Percentiles rank a stretch among this genome's conserved stretches.
Evolutionary conservation across 148 eudicot species (phyloP).

Genomic region (Camellia sinensis): DNA sequence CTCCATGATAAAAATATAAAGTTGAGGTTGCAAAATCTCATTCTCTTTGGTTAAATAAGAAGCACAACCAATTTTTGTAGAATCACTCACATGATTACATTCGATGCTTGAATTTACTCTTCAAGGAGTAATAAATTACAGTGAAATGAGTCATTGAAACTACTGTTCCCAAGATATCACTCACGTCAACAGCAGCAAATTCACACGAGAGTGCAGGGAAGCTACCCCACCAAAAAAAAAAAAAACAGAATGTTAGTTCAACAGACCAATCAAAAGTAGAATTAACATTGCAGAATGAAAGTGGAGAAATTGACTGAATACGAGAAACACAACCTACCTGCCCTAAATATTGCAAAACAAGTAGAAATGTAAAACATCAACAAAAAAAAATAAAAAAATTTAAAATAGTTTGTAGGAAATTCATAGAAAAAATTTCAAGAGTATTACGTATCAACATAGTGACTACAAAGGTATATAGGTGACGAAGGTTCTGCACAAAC

Average conservation of each 20-base stretch:
- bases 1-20: not conserved
- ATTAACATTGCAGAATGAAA: not conserved
- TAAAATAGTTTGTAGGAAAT: not conserved
- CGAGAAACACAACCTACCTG: not conserved
- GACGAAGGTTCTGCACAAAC: not conserved
- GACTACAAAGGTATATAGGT: not conserved
- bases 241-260: constrained; percentile 14
- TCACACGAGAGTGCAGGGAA: constrained; percentile 95
- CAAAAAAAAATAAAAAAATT: not conserved
- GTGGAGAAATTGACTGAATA: not conserved
- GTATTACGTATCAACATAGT: not conserved
- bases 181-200: constrained; percentile 97
- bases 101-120: not conserved
- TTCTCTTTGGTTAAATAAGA: not conserved
- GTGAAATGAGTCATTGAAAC: constrained; percentile 29
- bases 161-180: constrained; percentile 97
- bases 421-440: not conserved
- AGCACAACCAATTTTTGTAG: not conserved
- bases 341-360: not conserved
- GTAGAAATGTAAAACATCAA: not conserved
- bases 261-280: not conserved
- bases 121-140: constrained; percentile 14
- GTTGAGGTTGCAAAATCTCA: not conserved
- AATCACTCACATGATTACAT: not conserved
- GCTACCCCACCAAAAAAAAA: constrained; percentile 39